phyloP scores from a whole-genome alignment of 306 rosid species.

The Canavalia gladiata region DNA sequence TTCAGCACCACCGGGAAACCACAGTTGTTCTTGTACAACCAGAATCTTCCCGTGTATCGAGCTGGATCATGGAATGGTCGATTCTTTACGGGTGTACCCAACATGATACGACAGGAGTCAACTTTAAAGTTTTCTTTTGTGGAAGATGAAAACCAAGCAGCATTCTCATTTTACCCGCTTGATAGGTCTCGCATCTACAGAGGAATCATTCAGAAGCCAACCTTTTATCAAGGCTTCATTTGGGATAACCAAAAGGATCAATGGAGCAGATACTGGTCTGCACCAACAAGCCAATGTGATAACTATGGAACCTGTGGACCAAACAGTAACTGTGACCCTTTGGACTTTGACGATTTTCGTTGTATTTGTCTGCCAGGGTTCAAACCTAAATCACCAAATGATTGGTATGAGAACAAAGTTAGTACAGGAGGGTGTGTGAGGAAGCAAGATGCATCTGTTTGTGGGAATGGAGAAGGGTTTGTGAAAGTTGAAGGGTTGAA shows the following conservation, averaged over 20 bases:
- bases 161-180: conserved; percentile 11
- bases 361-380: conserved; percentile 76
- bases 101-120: background rate
- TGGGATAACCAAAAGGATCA: conserved; percentile 57
- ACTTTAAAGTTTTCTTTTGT: conserved; percentile 31
- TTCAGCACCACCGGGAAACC: conserved; percentile 56
- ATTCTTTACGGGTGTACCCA: conserved; percentile 42
- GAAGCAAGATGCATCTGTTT: conserved; percentile 49
- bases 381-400: conserved; percentile 54
- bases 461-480: conserved; percentile 75
- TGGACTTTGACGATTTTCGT: conserved; percentile 40
- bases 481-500: conserved; percentile 56
- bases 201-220: conserved; percentile 43
- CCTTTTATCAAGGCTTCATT: conserved; percentile 22
- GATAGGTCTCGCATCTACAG: conserved; percentile 37
- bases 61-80: conserved; percentile 43
- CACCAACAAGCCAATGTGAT: conserved; percentile 62
- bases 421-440: conserved; percentile 68
- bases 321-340: conserved; percentile 60
- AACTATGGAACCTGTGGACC: conserved; percentile 61
- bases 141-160: conserved; percentile 34
- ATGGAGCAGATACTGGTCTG: conserved; percentile 62
- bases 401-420: conserved; percentile 61
- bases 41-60: conserved; percentile 41
- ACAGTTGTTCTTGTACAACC: conserved; percentile 49